phyloP scores from a whole-genome alignment of 768 basidiomycete genomes.

The Leccinellum luteum region DNA sequence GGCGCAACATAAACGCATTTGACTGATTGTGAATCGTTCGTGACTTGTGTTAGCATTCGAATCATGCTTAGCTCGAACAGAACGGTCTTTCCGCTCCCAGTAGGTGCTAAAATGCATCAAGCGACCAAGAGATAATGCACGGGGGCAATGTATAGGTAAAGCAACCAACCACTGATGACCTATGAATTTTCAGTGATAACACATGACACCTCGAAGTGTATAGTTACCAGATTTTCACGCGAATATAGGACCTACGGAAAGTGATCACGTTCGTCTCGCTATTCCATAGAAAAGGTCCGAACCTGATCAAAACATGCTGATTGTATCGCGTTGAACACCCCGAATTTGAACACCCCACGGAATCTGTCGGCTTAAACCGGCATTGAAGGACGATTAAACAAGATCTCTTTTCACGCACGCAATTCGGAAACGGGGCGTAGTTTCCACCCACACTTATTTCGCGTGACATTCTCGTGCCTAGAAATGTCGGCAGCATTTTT shows the following conservation, averaged over 20 bases:
- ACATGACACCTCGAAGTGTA: not conserved
- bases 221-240: slow-evolving; percentile 60
- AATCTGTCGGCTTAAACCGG: slow-evolving; percentile 68
- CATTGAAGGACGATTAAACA: slow-evolving; percentile 3
- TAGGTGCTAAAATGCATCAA: slow-evolving; percentile 63
- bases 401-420: slow-evolving; percentile 41
- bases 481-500: not conserved
- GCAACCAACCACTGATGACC: slow-evolving; percentile 66
- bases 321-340: slow-evolving; percentile 90
- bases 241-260: slow-evolving; percentile 51
- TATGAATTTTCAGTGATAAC: slow-evolving; percentile 28
- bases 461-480: slow-evolving; percentile 22
- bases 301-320: slow-evolving; percentile 79
- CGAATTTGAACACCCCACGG: slow-evolving; percentile 81
- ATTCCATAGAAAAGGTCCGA: slow-evolving; percentile 1
- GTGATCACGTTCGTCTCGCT: not conserved
- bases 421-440: slow-evolving; percentile 73
- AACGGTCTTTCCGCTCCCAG: slow-evolving; percentile 94
- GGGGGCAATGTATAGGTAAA: slow-evolving; percentile 1
- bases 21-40: slow-evolving; percentile 29
- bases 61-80: slow-evolving; percentile 92
- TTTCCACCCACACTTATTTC: slow-evolving; percentile 44
- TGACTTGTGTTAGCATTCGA: slow-evolving; percentile 54
- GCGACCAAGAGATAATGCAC: not conserved
- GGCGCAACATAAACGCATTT: slow-evolving; percentile 94